Evolutionary conservation across 2,329 filamentous ascomycete species (phyloP).

Genomic region (Aureobasidium sp.): DNA sequence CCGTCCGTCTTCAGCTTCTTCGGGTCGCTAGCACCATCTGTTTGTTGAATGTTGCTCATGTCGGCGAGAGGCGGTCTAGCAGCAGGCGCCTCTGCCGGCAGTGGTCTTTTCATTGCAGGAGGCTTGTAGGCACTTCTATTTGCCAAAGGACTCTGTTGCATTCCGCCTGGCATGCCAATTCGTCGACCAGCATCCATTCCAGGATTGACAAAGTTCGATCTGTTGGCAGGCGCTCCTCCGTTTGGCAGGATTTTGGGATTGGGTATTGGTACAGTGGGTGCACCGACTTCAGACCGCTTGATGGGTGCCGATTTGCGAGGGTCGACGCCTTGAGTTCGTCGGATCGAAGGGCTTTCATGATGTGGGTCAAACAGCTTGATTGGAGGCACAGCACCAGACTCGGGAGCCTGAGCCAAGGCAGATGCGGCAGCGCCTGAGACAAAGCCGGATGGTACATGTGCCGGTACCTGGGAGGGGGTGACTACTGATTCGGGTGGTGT

Average conservation of each 20-base stretch:
- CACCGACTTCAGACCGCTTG: slow-evolving; percentile 38
- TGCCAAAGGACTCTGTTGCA: slow-evolving; percentile 36
- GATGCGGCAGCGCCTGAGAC: slow-evolving; percentile 40
- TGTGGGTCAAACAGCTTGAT: slow-evolving; percentile 42
- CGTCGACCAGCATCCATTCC: slow-evolving; percentile 40
- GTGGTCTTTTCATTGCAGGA: slow-evolving; percentile 33
- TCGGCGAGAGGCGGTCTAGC: slow-evolving; percentile 35
- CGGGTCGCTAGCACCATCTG: slow-evolving; percentile 31
- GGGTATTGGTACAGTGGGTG: slow-evolving; percentile 6
- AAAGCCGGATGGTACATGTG: slow-evolving; percentile 37
- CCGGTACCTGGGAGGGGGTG: slow-evolving; percentile 21
- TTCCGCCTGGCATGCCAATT: slow-evolving; percentile 43
- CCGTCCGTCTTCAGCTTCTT: slow-evolving; percentile 37
- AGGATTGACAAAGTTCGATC: slow-evolving; percentile 43
- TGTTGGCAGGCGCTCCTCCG: not conserved
- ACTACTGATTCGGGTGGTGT: slow-evolving; percentile 12
- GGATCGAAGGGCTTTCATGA: slow-evolving; percentile 63
- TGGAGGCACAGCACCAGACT: slow-evolving; percentile 24
- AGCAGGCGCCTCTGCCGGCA: slow-evolving; percentile 21
- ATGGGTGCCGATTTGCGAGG: slow-evolving; percentile 71
- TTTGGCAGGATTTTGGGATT: not conserved
- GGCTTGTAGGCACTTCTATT: slow-evolving; percentile 42
- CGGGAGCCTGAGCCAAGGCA: slow-evolving; percentile 30
- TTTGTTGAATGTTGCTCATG: slow-evolving; percentile 39
- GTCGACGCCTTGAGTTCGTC: slow-evolving; percentile 82